Percentiles rank a stretch among this genome's conserved stretches.
Conservation (phyloP, 129 eudicot species). For the Daucus carota region DNA sequence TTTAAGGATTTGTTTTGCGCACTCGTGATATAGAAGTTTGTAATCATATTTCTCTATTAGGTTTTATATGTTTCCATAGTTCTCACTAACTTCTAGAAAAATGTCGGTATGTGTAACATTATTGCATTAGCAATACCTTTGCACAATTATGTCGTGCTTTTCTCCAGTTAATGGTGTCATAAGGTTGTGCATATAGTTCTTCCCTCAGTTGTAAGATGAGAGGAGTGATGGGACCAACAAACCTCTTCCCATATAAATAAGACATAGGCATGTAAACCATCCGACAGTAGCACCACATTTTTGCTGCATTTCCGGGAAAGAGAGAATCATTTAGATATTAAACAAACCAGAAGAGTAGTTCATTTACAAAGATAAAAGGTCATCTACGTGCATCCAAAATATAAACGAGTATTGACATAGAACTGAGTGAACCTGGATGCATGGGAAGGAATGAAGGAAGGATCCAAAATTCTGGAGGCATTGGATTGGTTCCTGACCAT, state of each 20-base stretch:
- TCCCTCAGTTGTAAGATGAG: conserved; percentile 26
- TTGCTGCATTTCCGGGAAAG: conserved; percentile 14
- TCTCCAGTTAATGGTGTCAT: conserved; percentile 20
- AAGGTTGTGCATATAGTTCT: conserved; percentile 24
- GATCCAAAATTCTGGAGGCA: conserved; percentile 37
- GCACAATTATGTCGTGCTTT: conserved; percentile 29
- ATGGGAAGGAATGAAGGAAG: conserved; percentile 26
- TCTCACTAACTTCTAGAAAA: neutral
- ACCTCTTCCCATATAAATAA: conserved; percentile 16
- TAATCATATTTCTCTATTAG: too few relatives aligned
- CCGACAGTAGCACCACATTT: conserved; percentile 28
- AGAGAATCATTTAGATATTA: neutral
- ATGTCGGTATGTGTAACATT: neutral
- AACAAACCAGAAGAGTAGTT: neutral
- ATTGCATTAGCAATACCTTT: conserved; percentile 11
- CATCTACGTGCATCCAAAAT: too few relatives aligned
- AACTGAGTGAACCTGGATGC: conserved; percentile 20
- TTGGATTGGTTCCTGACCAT: conserved; percentile 33
- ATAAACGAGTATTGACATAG: neutral
- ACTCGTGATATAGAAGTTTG: neutral
- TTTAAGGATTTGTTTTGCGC: neutral
- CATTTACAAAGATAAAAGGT: neutral
- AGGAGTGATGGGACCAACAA: conserved; percentile 26
- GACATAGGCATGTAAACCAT: conserved; percentile 21
- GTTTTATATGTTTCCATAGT: too few relatives aligned